Evolutionary conservation across 169 alveolate genomes (phyloP).

Genomic region (Cryptosporidium sp.): DNA sequence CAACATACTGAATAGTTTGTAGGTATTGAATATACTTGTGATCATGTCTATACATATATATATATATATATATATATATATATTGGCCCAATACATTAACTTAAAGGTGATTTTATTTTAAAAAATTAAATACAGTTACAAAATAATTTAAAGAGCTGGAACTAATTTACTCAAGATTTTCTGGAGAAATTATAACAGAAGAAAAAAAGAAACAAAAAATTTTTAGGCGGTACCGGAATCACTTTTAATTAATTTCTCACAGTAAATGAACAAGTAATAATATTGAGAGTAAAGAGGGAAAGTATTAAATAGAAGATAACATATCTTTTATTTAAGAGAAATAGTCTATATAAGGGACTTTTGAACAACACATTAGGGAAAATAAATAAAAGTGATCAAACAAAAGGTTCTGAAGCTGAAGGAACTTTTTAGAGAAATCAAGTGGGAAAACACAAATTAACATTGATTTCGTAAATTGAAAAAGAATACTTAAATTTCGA

Average conservation of each 20-base stretch:
- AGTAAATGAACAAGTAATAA: conserved; percentile 9
- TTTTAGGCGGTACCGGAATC: conserved; percentile 36
- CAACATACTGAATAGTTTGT: not conserved
- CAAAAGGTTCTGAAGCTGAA: not conserved
- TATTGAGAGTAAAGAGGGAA: not conserved
- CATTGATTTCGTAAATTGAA: not conserved
- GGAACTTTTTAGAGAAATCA: not conserved
- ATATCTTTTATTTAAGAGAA: not conserved
- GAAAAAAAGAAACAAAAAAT: not conserved
- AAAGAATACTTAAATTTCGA: not conserved
- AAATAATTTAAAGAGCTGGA: not conserved
- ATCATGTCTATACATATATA: not conserved
- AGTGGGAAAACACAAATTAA: not conserved
- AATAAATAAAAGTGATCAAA: not conserved
- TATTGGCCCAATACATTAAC: not conserved
- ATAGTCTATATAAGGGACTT: not conserved
- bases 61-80: not conserved
- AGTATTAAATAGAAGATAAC: not conserved
- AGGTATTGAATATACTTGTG: not conserved
- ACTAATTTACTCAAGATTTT: not conserved
- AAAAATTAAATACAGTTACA: not conserved
- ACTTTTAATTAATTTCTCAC: not conserved
- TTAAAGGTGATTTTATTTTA: not conserved
- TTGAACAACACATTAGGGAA: not conserved
- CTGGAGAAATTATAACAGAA: not conserved